A percentile compares a stretch with the other conserved stretches of the same genome.
These are phyloP conservation scores for Paracamarosporium sp. DNA, from an alignment of 2,329 filamentous ascomycete genomes.

Conservation along the genomic window DNA sequence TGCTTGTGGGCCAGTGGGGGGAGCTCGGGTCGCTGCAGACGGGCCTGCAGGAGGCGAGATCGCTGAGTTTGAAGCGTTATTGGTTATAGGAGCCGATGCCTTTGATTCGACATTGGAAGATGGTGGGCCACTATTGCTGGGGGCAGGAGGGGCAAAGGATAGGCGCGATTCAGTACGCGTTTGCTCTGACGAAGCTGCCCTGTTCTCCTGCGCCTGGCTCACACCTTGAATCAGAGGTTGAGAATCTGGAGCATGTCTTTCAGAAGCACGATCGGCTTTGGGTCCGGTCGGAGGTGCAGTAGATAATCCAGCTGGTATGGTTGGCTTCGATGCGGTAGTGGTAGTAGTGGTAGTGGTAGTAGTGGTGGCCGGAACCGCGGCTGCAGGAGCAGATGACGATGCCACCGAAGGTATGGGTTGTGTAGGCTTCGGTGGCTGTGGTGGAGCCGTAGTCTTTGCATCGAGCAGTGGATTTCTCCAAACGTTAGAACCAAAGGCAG, in stretches of 20 bases:
- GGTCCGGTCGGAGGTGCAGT: constrained; percentile 49
- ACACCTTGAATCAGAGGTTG: constrained; percentile 3
- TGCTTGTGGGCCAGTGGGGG: constrained; percentile 44
- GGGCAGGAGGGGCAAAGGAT: constrained; percentile 19
- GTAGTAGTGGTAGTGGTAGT: constrained; percentile 29
- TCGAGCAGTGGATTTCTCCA: constrained; percentile 50
- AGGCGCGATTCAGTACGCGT: constrained; percentile 31
- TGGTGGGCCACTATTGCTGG: constrained; percentile 11
- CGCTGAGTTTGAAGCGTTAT: constrained; percentile 14
- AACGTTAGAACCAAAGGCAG: constrained; percentile 59
- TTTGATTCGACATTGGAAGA: constrained; percentile 25
- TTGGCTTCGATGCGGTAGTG: constrained; percentile 40
- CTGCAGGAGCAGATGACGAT: constrained; percentile 22
- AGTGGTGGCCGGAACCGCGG: constrained; percentile 28
- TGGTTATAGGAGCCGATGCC: constrained; percentile 7
- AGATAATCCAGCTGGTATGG: constrained; percentile 45
- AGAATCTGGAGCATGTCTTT: constrained; percentile 31
- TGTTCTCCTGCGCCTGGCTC: constrained; percentile 21
- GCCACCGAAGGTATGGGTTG: constrained; percentile 26
- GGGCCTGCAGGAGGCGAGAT: constrained; percentile 40
- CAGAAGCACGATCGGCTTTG: constrained; percentile 44
- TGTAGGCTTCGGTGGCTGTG: constrained; percentile 36
- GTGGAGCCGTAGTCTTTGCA: constrained; percentile 32
- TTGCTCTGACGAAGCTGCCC: constrained; percentile 20
- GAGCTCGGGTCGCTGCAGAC: constrained; percentile 32